These are phyloP conservation scores for Datisca glomerata DNA, from an alignment of 306 rosid species.

Conservation along the genomic window DNA sequence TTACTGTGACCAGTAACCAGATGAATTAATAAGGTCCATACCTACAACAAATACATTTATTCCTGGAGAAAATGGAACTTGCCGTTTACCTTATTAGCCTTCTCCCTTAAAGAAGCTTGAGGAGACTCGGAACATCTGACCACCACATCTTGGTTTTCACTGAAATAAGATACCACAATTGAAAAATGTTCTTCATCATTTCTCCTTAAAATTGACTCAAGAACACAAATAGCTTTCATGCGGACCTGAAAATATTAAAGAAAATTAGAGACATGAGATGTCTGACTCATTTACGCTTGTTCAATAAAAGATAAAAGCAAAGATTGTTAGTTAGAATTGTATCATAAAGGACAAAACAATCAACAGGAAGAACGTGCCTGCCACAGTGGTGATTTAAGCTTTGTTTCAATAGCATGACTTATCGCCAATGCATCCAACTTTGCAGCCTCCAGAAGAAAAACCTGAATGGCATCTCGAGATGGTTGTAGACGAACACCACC, in stretches of 20 bases:
- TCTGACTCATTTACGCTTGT: too few relatives aligned
- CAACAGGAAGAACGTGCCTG: conserved; percentile 56
- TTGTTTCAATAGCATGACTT: conserved; percentile 62
- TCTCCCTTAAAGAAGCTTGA: conserved; percentile 88
- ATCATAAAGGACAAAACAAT: conserved; percentile 2
- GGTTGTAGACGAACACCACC: conserved; percentile 98
- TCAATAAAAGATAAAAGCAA: too few relatives aligned
- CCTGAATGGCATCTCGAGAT: conserved; percentile 88
- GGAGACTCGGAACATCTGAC: conserved; percentile 88
- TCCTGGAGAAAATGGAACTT: background rate
- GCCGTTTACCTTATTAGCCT: conserved; percentile 71
- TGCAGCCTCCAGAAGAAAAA: conserved; percentile 68
- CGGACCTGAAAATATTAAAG: conserved; percentile 53
- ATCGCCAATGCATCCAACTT: conserved; percentile 74
- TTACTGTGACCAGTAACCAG: too few relatives aligned
- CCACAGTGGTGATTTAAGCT: conserved; percentile 91
- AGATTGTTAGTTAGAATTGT: too few relatives aligned
- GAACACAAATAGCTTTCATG: conserved; percentile 94
- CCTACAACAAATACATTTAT: conserved; percentile 4
- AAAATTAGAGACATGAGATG: conserved; percentile 1
- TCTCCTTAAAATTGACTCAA: conserved; percentile 77
- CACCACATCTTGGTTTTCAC: conserved; percentile 59
- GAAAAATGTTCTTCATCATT: conserved; percentile 63
- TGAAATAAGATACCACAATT: conserved; percentile 49
- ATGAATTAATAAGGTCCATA: too few relatives aligned